These are phyloP conservation scores for Talaromyces islandicus DNA, from an alignment of 2,329 filamentous ascomycete species.

Conservation along the genomic window DNA sequence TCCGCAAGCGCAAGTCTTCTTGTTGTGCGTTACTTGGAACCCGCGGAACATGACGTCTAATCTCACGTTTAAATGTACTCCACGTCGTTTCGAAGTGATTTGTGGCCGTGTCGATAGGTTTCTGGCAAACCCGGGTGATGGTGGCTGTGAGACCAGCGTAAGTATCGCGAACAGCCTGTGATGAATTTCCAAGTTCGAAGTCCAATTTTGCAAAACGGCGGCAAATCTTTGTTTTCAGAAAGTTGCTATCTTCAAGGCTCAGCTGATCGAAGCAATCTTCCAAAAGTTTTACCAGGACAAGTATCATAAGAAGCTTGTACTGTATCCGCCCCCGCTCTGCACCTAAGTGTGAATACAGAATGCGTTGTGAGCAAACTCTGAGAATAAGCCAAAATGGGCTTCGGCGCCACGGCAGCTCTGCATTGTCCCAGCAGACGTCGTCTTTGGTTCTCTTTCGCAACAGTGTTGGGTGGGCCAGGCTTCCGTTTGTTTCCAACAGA, in stretches of 20 bases:
- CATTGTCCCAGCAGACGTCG: conserved; percentile 48
- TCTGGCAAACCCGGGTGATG: background rate
- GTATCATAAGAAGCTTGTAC: conserved; percentile 54
- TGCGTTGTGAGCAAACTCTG: conserved; percentile 52
- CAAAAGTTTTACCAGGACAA: conserved; percentile 44
- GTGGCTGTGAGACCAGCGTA: background rate
- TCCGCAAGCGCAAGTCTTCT: background rate
- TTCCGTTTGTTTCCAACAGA: conserved; percentile 52
- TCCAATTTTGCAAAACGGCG: conserved; percentile 56
- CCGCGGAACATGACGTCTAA: conserved; percentile 19
- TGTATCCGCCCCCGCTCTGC: conserved; percentile 38
- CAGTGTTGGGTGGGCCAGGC: conserved; percentile 23
- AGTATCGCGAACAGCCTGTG: background rate
- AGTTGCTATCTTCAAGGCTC: conserved; percentile 29
- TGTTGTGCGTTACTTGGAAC: background rate
- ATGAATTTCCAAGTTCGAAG: conserved; percentile 8
- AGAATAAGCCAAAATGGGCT: conserved; percentile 58
- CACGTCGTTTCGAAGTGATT: conserved; percentile 23
- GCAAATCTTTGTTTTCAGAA: conserved; percentile 50
- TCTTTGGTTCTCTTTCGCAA: conserved; percentile 57
- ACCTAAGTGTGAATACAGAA: conserved; percentile 40
- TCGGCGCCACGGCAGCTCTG: conserved; percentile 55
- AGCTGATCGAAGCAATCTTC: conserved; percentile 27
- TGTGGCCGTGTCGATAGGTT: background rate
- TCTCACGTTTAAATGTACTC: conserved; percentile 33